These are phyloP conservation scores for Zychaea mexicana DNA, from an alignment of 371 early-diverging fungal genomes.

Conservation along the genomic window DNA sequence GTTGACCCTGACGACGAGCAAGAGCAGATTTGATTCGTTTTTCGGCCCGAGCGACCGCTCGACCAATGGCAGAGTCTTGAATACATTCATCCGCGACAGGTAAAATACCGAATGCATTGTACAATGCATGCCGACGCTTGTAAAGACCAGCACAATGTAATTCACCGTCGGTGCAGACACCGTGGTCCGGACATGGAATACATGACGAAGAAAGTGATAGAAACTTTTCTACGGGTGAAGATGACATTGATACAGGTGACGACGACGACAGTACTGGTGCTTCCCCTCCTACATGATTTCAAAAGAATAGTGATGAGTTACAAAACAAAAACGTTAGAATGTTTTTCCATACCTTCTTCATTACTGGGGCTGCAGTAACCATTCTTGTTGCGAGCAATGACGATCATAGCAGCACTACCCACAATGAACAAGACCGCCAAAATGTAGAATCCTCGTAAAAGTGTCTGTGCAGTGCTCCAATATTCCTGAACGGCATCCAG, in stretches of 20 bases:
- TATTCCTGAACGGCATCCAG: background rate
- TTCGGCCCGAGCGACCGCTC: conserved; percentile 11
- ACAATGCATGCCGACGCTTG: conserved; percentile 6
- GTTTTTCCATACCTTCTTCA: background rate
- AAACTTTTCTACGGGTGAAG: background rate
- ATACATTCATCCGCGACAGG: conserved; percentile 23
- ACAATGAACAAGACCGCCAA: background rate
- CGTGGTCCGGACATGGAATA: conserved; percentile 23
- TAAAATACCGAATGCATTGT: conserved; percentile 14
- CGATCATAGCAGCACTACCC: background rate
- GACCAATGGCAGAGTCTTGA: conserved; percentile 17
- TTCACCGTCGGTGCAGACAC: conserved; percentile 13
- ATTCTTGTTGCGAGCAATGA: conserved; percentile 7
- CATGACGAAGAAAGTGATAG: conserved; percentile 12
- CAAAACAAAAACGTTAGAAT: too few relatives aligned
- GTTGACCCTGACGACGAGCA: conserved; percentile 13
- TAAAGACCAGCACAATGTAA: conserved; percentile 12
- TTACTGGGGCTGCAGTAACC: conserved; percentile 12
- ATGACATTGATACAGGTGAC: background rate
- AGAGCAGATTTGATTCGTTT: conserved; percentile 17
- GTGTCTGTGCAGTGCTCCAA: background rate
- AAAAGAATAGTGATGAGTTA: too few relatives aligned
- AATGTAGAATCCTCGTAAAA: background rate
- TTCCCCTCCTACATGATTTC: too few relatives aligned
- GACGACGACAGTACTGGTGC: too few relatives aligned